These are phyloP conservation scores for Diaporthe humulicola DNA, from an alignment of 2,329 filamentous ascomycete genomes.

Conservation along the genomic window DNA sequence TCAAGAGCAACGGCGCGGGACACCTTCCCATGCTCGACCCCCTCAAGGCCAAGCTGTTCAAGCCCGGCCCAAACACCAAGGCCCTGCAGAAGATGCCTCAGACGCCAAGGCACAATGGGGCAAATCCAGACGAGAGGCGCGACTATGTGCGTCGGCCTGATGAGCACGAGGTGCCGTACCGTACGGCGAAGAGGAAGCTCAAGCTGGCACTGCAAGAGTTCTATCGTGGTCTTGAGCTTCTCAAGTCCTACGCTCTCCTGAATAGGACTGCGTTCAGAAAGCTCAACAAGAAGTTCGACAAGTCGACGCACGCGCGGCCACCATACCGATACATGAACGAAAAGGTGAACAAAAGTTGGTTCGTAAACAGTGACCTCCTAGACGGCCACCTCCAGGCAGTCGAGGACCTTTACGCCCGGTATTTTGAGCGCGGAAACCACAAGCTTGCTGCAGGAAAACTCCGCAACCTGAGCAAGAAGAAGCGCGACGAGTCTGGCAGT, in stretches of 20 bases:
- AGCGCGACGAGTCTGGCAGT: slow-evolving; percentile 66
- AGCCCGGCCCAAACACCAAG: slow-evolving; percentile 71
- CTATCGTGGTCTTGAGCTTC: slow-evolving; percentile 89
- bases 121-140: slow-evolving; percentile 51
- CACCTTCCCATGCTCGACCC: slow-evolving; percentile 62
- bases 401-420: slow-evolving; percentile 93
- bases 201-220: slow-evolving; percentile 94
- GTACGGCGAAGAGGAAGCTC: slow-evolving; percentile 89
- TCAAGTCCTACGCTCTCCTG: slow-evolving; percentile 91
- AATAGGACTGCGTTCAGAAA: slow-evolving; percentile 96
- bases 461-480: slow-evolving; percentile 76
- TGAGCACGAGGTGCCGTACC: slow-evolving; percentile 80
- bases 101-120: slow-evolving; percentile 58
- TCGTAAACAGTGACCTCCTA: slow-evolving; percentile 88
- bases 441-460: slow-evolving; percentile 93
- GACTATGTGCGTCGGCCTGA: slow-evolving; percentile 66
- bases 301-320: slow-evolving; percentile 83
- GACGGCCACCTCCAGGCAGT: slow-evolving; percentile 84
- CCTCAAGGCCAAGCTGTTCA: slow-evolving; percentile 66
- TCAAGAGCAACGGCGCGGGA: slow-evolving; percentile 44
- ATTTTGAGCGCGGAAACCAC: slow-evolving; percentile 93
- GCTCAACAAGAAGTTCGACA: slow-evolving; percentile 99
- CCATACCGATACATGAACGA: slow-evolving; percentile 88
- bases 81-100: slow-evolving; percentile 67
- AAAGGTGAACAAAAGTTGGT: slow-evolving; percentile 90